Evolutionary conservation across 176 grass and related monocot species (phyloP), one percentile per base, ranked within the genome.

Genomic region (Oryza glumipatula): DNA sequence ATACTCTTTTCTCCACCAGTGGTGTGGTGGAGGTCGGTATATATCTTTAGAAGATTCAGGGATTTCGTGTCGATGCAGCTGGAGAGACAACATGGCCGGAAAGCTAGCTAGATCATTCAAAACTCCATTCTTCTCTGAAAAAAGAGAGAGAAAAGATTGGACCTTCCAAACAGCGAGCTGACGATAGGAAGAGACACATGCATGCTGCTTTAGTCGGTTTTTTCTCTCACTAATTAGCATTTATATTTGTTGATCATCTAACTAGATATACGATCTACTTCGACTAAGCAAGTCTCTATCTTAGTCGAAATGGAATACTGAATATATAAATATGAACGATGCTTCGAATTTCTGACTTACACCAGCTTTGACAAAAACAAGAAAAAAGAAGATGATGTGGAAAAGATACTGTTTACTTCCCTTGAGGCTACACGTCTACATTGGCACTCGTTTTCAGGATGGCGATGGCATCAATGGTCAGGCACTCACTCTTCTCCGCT

Each of bases 391-490:
- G 64, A 49, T 39, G 3, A 15, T 32, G 30, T 70, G 11, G 76
- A 76, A 80, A 68, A 21, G 6, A 15, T 58, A 85, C 76, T 71
- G 65, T 61, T 85, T 80, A 49, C 21, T 74, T 30, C 35, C 60
- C 63, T 51, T 35, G 6, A 9, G 9, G 11, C 38, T 51, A 63
- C 87, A 85, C 87, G 76, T 85, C 77, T 43, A 49, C 52, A 77
- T 4, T 0, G 21, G 82, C 64, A 16, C 77, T 85, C 77, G 72
- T 86, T 86, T 78, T 86, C 83, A 72, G 22, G 78, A 72, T 10
- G 43, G 9, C 43, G 43, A 86, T 79, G 88, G n/a, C 72, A 67
- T 90, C 83, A 82, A 89, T 82, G 54, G 23, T 45, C 35, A 16
- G 68, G 74, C 80, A 77, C 41, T 14, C 39, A 21, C 61, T 56